Base-by-base conservation (phyloP, 2,329 filamentous ascomycete species). In the Penicillium sclerotiorum region DNA sequence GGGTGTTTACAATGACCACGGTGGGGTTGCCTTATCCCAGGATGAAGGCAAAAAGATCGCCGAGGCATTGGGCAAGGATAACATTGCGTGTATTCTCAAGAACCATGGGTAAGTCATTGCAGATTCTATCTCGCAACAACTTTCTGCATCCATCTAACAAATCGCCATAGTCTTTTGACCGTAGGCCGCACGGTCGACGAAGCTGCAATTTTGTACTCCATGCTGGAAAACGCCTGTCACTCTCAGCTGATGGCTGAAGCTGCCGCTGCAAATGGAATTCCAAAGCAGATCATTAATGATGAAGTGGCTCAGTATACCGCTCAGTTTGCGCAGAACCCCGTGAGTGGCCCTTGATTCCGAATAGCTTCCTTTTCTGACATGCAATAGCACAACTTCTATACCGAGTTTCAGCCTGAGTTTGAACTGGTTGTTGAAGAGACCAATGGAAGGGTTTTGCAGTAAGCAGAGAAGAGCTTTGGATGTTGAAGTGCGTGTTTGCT, bases 111-210 rank as follows among this genome's bases (percentile, higher is more conserved):
- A 45, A 45, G 52, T 46, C 15, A 8, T 38, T 20, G 11, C 5
- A 32, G 6, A 20, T 39, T 12, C 4, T 8, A 5, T 36, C 20
- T 32, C 30, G n/a, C 70, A 67, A n/a, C 20, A 17, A 20, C n/a
- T 27, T 41, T 37, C 12, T 12, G 15, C 30, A 32, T 23, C 25
- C 12, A 25, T 39, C 41, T 46, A 4, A 70, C 70, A 38, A 43
- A 52, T 17, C 30, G 5, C 3, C 51, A 8, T 41, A 72, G 72
- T 21, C 61, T 74, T 30, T 53, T 74, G 36, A 74, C 72, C 6
- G 68, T 72, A 8, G 72, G 72, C 17, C 61, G 59, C 30, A 74
- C 72, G 1, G 70, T 74, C 22, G 72, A 74, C 63, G 54, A 77
- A 47, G 69, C 69, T 1, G 69, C 69, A 1, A 70, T 69, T 40